Conservation (phyloP, 2,329 filamentous ascomycete genomes). For the Claviceps paspali region DNA sequence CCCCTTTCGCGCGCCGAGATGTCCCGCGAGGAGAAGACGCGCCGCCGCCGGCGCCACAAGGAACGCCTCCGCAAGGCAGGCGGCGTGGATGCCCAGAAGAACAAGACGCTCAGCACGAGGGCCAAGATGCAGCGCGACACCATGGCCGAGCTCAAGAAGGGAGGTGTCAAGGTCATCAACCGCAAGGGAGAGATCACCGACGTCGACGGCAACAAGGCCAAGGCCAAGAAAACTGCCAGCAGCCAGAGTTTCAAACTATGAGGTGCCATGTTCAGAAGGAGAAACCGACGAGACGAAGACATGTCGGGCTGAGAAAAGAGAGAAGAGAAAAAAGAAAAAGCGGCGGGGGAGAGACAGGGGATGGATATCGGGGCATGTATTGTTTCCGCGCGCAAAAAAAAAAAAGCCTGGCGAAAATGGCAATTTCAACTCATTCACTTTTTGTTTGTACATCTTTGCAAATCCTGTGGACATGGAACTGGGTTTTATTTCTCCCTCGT, state of each 20-base stretch:
- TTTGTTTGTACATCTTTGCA: no score
- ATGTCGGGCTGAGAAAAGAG: no score
- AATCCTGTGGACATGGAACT: no score
- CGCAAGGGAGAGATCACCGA: conserved; percentile 76
- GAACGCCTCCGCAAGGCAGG: conserved; percentile 63
- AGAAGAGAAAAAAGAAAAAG: no score
- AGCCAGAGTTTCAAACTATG: conserved; percentile 50
- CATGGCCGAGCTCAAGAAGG: conserved; percentile 59
- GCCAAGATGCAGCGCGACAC: conserved; percentile 32
- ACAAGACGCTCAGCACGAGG: conserved; percentile 36
- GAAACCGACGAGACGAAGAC: no score
- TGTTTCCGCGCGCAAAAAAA: no score
- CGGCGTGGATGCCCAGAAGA: conserved; percentile 18
- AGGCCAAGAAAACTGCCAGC: conserved; percentile 31
- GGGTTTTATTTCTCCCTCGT: no score
- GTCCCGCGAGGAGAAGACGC: conserved; percentile 68
- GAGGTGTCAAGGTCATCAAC: conserved; percentile 82
- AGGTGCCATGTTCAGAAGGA: no score
- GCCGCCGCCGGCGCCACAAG: conserved; percentile 67
- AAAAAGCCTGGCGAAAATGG: no score
- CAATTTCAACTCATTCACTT: no score
- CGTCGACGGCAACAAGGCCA: conserved; percentile 65
- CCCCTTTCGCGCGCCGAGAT: conserved; percentile 75
- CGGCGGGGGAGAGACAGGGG: no score
- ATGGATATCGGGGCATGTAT: no score